Evolutionary conservation across 2,329 filamentous ascomycete species (phyloP).

Genomic region (Trichoderma lentiforme): DNA sequence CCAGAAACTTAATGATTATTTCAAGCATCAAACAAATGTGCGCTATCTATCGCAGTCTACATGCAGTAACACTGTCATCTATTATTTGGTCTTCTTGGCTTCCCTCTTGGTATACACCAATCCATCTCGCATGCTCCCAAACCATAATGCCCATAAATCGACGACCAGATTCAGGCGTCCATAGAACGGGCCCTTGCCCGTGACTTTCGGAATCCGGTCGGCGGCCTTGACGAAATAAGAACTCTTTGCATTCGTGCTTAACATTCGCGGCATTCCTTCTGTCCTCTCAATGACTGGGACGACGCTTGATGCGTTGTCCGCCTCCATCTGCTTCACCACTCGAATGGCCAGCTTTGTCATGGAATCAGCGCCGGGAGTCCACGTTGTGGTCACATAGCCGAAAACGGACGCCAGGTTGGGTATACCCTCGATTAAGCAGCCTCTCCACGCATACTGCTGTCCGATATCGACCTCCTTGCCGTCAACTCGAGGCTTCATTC

Average conservation of each 20-base stretch:
- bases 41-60: background rate
- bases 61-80: background rate
- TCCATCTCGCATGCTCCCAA: conserved; percentile 32
- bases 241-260: conserved; percentile 30
- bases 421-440: conserved; percentile 62
- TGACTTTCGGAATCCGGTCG: conserved; percentile 37
- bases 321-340: conserved; percentile 52
- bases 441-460: conserved; percentile 59
- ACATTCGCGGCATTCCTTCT: conserved; percentile 25
- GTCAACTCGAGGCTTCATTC: conserved; percentile 52
- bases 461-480: conserved; percentile 45
- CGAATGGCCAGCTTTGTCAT: conserved; percentile 45
- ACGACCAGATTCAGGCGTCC: conserved; percentile 30
- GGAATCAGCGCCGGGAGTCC: conserved; percentile 64
- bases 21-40: background rate
- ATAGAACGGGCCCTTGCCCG: conserved; percentile 36
- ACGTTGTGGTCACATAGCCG: conserved; percentile 64
- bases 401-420: conserved; percentile 61
- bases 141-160: conserved; percentile 31
- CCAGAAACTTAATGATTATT: background rate
- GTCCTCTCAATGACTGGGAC: conserved; percentile 40
- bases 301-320: conserved; percentile 42
- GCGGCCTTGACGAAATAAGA: conserved; percentile 37
- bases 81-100: conserved; percentile 25
- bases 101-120: conserved; percentile 29